Conservation (phyloP, 768 basidiomycete species). For the Dioszegia aurantiaca region DNA sequence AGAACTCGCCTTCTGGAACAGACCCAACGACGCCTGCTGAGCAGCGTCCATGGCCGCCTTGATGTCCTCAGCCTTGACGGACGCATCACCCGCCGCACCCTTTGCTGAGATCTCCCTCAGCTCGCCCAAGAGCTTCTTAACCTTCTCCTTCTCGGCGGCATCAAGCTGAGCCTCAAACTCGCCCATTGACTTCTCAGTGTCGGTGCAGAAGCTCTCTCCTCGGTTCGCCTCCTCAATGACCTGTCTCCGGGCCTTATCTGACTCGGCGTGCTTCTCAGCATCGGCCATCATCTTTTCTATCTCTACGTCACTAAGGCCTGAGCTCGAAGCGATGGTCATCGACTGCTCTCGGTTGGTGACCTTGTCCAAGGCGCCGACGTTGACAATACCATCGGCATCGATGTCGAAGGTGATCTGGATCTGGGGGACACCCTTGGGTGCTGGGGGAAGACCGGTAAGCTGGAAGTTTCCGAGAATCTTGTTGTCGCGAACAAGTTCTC, state of each 20-base stretch:
- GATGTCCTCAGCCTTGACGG: conserved; percentile 78
- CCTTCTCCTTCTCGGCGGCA: conserved; percentile 87
- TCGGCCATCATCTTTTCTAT: conserved; percentile 95
- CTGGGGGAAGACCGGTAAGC: conserved; percentile 90
- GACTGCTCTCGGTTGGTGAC: conserved; percentile 57
- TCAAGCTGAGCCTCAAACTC: conserved; percentile 99
- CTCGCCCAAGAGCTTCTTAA: conserved; percentile 77
- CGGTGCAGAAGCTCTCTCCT: conserved; percentile 87
- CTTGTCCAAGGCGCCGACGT: conserved; percentile 83
- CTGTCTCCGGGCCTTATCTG: conserved; percentile 78
- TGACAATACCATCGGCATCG: conserved; percentile 85
- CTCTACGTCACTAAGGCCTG: conserved; percentile 91
- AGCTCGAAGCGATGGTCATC: conserved; percentile 85
- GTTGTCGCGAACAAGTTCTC: conserved; percentile 97
- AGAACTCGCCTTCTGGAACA: conserved; percentile 92
- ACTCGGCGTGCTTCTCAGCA: conserved; percentile 88
- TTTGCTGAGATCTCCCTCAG: conserved; percentile 84
- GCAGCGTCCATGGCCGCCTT: conserved; percentile 90
- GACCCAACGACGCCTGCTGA: conserved; percentile 87
- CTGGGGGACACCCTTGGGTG: conserved; percentile 63
- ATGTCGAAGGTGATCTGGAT: conserved; percentile 94
- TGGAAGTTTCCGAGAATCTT: conserved; percentile 99
- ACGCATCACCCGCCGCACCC: conserved; percentile 80
- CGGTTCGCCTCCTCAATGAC: conserved; percentile 96
- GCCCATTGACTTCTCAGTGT: conserved; percentile 95